Conservation (phyloP, 441 rosid genomes). For the Isatis lusitanica region DNA sequence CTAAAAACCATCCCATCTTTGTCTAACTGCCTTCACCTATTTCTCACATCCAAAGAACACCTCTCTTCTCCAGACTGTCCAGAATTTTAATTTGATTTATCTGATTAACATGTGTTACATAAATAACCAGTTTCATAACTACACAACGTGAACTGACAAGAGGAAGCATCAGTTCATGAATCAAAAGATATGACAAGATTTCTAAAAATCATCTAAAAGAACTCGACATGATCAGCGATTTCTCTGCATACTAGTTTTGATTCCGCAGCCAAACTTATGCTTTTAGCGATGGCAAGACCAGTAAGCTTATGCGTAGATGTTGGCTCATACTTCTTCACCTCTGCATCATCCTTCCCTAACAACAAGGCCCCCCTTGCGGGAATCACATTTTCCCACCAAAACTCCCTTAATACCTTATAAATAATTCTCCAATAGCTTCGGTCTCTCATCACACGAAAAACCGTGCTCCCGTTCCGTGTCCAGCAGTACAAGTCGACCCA, state of each 20-base stretch:
- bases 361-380: slow-evolving; percentile 78
- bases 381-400: slow-evolving; percentile 90
- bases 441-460: slow-evolving; percentile 67
- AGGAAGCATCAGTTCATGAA: slow-evolving; percentile 11
- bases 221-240: slow-evolving; percentile 79
- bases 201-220: slow-evolving; percentile 37
- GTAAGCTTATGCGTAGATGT: slow-evolving; percentile 67
- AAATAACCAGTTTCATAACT: not conserved
- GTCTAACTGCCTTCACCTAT: slow-evolving; percentile 16
- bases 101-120: not conserved
- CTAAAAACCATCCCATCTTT: not conserved
- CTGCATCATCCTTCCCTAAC: slow-evolving; percentile 49
- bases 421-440: slow-evolving; percentile 74
- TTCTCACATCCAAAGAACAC: slow-evolving; percentile 5
- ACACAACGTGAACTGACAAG: not conserved
- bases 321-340: slow-evolving; percentile 60
- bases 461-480: slow-evolving; percentile 85
- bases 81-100: not conserved
- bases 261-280: slow-evolving; percentile 63
- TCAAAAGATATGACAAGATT: not conserved
- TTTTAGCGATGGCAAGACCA: slow-evolving; percentile 60
- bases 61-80: not conserved
- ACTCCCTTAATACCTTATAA: slow-evolving; percentile 65
- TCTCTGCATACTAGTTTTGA: slow-evolving; percentile 74
- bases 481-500: slow-evolving; percentile 96